Base-by-base conservation (phyloP, 176 grass and related monocot species). In the Zea luxurians region DNA sequence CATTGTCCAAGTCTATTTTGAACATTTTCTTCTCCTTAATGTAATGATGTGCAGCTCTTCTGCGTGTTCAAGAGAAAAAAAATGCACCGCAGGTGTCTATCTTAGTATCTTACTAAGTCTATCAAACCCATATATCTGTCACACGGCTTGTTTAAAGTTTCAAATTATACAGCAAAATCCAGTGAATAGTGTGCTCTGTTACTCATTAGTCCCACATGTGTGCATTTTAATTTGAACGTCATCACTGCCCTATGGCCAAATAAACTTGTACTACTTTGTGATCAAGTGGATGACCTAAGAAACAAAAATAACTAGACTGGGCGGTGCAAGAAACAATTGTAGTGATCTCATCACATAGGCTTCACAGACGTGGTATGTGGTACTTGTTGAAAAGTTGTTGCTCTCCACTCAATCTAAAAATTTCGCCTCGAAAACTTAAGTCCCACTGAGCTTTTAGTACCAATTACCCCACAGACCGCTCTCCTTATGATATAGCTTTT, bases 41-140 rank as follows among this genome's bases (percentile, higher is more conserved):
- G n/a, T n/a, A n/a, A n/a, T n/a, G n/a, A n/a, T n/a, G n/a, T n/a
- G n/a, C n/a, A n/a, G n/a, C n/a, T n/a, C n/a, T n/a, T n/a, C n/a
- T n/a, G n/a, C n/a, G n/a, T n/a, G n/a, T n/a, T n/a, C n/a, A n/a
- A n/a, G n/a, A n/a, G n/a, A n/a, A n/a, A n/a, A n/a, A 70, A 68
- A 84, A 42, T 18, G 17, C 61, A 73, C 15, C 10, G 48, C 18
- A 54, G 8, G 53, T 50, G 17, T 21, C 74, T 75, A 12, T 77
- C 2, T 53, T 78, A 84, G 4, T 11, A 42, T 77, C 4, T 53
- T 78, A 84, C 8, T 11, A 42, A 71, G 54, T 44, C 13, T 71
- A 48, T 7, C 0, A 48, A 78, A 78, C 6, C 5, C 12, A 63
- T 4, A 35, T 6, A 53, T 43, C 9, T 66, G 9, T 55, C 35